Base-by-base conservation (phyloP, 805 yeast species). In the Ogataea nakhonphanomensis region DNA sequence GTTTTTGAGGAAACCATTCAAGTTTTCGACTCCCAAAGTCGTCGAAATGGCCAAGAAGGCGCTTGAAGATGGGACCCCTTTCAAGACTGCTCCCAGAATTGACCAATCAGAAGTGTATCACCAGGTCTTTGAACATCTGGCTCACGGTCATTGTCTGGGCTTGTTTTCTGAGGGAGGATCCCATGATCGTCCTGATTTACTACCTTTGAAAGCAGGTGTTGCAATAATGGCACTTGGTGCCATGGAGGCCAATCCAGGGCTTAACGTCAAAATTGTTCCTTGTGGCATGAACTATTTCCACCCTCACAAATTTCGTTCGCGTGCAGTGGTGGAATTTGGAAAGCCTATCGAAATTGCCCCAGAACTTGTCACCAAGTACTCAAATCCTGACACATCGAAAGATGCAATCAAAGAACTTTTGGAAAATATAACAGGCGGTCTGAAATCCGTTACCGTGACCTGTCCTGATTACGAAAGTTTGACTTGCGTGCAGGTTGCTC, bases 121-220 rank as follows among this genome's bases (percentile, higher is more conserved):
- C 39, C 73, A 75, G 48, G 98, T 93, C 3, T 93, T 90, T 60
- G 78, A 81, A 35, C 96, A 88, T 60, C 71, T 93, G 47, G 74
- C 86, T 13, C 73, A 78, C 44, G 89, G 93, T 30, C 78, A 85
- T 41, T 86, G 95, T 47, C 65, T 93, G 25, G 98, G 98, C 8
- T 86, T 93, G 32, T 93, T 89, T 67, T 97, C 99, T 7, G 99
- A 93, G 68, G 99, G 99, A 44, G 99, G 99, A 1, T 88, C 96
- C 9, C 99, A 91, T 57, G 99, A 91, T 61, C 73, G 99, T 50
- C 81, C 98, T 0, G 95, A 88, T 48, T 65, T 91, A 51, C 71
- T 91, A 36, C 99, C 99, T 0, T 69, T 91, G 51, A 91, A 93
- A 59, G 96, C 98, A 1, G 99, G 99, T 47, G 97, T 93, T 7